Base-by-base conservation (phyloP, 768 basidiomycete genomes). In the Tremella yokohamensis region DNA sequence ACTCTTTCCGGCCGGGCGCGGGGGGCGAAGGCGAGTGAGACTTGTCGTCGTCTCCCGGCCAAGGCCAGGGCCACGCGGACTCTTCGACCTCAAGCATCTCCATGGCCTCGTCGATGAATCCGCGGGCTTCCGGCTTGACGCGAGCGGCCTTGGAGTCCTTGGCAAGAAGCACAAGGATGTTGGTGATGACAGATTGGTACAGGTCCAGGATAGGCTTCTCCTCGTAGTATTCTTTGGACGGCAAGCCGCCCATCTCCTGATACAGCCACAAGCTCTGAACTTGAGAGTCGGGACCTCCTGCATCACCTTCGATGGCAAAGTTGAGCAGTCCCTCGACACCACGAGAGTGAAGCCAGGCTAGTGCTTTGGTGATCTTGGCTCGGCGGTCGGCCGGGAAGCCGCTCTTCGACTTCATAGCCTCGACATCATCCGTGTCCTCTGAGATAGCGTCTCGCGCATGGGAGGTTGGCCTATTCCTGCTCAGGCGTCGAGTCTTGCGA, bases 151-250 rank as follows among this genome's bases (percentile, higher is more conserved):
- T 18, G 37, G 66, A 61, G 58, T 68, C 55, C 18, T 57, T 50
- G 29, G 83, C 82, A 3, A 92, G 77, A 3, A 82, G 78, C 19
- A 81, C 63, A 22, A 97, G 80, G 15, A 94, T 79, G 18, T 83
- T 81, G 65, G 85, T 83, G 18, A 92, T 78, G 20, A 89, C 85
- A 40, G 79, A 76, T 57, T 81, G 79, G 74, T 96, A 96, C 15
- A 87, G 73, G n/a, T 82, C 80, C n/a, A 84, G 76, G 38, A 89
- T 82, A 0, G 79, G 75, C 54, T 84, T 79, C 48, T 97, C 93
- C 53, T 86, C 82, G 75, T 90, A 98, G 74, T 98, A 96, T 78
- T 93, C 90, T 87, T 92, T 93, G 15, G 92, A 85, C 1, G 90
- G 92, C 12, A 96, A 84, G 40, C 90, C 89, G 13, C 94, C 79